Conservation (phyloP, 1,284 basidiomycete genomes). For the Fomitopsis pinicola region DNA sequence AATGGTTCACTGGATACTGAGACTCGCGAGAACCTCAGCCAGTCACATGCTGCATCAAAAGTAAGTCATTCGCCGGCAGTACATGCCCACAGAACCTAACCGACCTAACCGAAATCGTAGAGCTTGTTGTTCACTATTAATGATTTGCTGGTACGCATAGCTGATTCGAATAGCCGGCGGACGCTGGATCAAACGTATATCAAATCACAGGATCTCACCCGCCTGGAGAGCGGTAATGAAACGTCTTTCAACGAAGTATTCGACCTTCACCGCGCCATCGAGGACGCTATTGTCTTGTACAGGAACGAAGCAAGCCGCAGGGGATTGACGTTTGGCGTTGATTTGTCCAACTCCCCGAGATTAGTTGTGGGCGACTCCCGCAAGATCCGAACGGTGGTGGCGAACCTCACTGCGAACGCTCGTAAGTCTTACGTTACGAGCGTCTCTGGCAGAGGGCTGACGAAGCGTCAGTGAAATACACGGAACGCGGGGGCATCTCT, state of each 20-base stretch:
- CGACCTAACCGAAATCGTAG: slow-evolving; percentile 26
- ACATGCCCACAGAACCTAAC: not conserved
- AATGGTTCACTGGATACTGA: slow-evolving; percentile 77
- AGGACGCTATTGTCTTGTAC: slow-evolving; percentile 66
- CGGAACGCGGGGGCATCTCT: slow-evolving; percentile 58
- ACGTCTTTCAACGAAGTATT: slow-evolving; percentile 84
- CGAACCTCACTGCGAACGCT: slow-evolving; percentile 82
- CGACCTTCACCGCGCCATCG: slow-evolving; percentile 63
- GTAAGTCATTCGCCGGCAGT: slow-evolving; percentile 27
- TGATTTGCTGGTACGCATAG: slow-evolving; percentile 59
- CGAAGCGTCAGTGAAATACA: slow-evolving; percentile 65
- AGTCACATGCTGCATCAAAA: slow-evolving; percentile 81
- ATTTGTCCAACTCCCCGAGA: slow-evolving; percentile 49
- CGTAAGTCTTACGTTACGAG: slow-evolving; percentile 36
- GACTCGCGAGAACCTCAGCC: slow-evolving; percentile 75
- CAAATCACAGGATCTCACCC: slow-evolving; percentile 64
- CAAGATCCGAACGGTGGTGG: slow-evolving; percentile 79
- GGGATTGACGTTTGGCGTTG: slow-evolving; percentile 60
- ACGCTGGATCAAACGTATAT: slow-evolving; percentile 10
- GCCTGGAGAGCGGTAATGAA: slow-evolving; percentile 78
- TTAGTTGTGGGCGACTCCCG: slow-evolving; percentile 67
- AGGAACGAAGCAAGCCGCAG: slow-evolving; percentile 68
- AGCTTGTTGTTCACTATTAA: slow-evolving; percentile 82
- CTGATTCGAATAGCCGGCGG: not conserved
- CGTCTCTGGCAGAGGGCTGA: not conserved